Evolutionary conservation across 2,329 filamentous ascomycete species (phyloP).

Genomic region (Coniochaeta sp.): DNA sequence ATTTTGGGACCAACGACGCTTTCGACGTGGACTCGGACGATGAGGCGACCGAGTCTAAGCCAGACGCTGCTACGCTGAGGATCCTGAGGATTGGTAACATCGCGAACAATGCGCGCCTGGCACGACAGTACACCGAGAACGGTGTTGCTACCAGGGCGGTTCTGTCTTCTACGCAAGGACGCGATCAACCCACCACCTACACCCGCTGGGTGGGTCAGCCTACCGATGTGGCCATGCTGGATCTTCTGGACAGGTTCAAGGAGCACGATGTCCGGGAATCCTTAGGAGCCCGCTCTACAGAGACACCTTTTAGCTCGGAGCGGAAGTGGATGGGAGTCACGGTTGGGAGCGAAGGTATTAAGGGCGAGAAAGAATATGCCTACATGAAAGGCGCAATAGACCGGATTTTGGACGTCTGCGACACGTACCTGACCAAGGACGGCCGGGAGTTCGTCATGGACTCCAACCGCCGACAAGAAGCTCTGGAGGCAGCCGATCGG

Average conservation of each 20-base stretch:
- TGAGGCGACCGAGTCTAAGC: slow-evolving; percentile 46
- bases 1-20: slow-evolving; percentile 61
- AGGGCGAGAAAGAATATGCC: slow-evolving; percentile 66
- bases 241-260: slow-evolving; percentile 82
- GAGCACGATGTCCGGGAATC: slow-evolving; percentile 88
- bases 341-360: slow-evolving; percentile 55
- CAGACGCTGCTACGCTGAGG: slow-evolving; percentile 67
- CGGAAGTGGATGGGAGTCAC: slow-evolving; percentile 99
- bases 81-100: slow-evolving; percentile 92
- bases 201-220: slow-evolving; percentile 96
- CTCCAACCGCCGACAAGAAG: slow-evolving; percentile 64
- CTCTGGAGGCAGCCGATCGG: slow-evolving; percentile 68
- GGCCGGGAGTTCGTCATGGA: slow-evolving; percentile 84
- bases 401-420: slow-evolving; percentile 76
- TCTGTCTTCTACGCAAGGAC: slow-evolving; percentile 73
- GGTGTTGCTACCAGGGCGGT: slow-evolving; percentile 70
- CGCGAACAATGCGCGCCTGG: slow-evolving; percentile 85
- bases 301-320: slow-evolving; percentile 94
- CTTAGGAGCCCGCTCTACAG: slow-evolving; percentile 69
- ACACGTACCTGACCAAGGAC: slow-evolving; percentile 81
- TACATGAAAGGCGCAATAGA: slow-evolving; percentile 97
- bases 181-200: slow-evolving; percentile 54
- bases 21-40: slow-evolving; percentile 49
- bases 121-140: slow-evolving; percentile 63
- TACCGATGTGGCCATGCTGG: slow-evolving; percentile 94